These are phyloP conservation scores for Candida andamanensis DNA, from an alignment of 805 yeast genomes.

Conservation along the genomic window DNA sequence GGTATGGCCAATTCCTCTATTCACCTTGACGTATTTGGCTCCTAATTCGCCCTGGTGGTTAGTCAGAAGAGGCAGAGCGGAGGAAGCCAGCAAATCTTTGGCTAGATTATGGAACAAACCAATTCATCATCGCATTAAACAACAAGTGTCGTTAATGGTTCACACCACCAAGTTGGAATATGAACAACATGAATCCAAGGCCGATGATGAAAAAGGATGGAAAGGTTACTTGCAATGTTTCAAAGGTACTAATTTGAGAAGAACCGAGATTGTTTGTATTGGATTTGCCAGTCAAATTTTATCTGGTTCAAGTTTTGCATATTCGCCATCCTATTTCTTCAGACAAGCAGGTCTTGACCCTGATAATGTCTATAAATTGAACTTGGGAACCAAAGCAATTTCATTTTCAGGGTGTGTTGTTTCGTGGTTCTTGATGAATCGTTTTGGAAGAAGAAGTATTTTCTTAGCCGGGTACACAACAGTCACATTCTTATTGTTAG, in stretches of 20 bases:
- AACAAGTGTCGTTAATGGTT: constrained; percentile 17
- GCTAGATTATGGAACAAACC: constrained; percentile 18
- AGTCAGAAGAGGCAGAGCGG: constrained; percentile 26
- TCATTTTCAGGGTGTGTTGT: constrained; percentile 18
- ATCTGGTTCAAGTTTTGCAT: constrained; percentile 31
- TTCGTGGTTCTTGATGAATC: constrained; percentile 26
- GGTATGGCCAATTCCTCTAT: constrained; percentile 32
- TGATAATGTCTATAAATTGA: constrained; percentile 23
- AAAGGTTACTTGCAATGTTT: constrained; percentile 38
- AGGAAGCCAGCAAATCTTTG: constrained; percentile 28
- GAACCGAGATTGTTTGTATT: constrained; percentile 38
- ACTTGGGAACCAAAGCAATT: constrained; percentile 28
- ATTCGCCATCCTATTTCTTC: constrained; percentile 32
- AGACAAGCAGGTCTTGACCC: constrained; percentile 30
- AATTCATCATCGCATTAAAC: constrained; percentile 12
- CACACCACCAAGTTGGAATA: constrained; percentile 26
- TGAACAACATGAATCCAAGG: constrained; percentile 32
- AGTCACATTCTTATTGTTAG: constrained; percentile 29
- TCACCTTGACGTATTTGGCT: constrained; percentile 30
- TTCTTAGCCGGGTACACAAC: constrained; percentile 30
- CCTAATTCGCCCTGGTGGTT: constrained; percentile 48
- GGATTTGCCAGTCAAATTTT: constrained; percentile 27
- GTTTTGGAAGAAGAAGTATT: constrained; percentile 35
- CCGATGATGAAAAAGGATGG: constrained; percentile 14
- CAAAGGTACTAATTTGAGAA: constrained; percentile 36